phyloP scores from a whole-genome alignment of 1,284 basidiomycete genomes.

The Microbotryum intermedium region DNA sequence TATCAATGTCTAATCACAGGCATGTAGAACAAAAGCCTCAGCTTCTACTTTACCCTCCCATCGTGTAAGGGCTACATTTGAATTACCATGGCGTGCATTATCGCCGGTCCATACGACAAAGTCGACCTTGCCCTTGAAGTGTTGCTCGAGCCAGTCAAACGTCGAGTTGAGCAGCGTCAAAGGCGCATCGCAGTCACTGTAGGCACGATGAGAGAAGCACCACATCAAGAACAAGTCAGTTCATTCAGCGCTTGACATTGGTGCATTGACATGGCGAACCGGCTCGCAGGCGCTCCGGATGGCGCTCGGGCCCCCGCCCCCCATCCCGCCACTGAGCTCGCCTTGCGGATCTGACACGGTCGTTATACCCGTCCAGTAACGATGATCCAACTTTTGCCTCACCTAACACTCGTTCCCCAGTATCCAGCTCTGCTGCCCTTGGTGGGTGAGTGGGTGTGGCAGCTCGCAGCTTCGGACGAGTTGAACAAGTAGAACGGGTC shows the following conservation, averaged over 20 bases:
- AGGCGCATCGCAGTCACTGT: conserved; percentile 78
- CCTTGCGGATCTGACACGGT: no score
- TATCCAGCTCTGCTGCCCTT: conserved; percentile 35
- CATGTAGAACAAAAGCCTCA: not conserved
- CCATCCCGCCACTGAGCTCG: no score
- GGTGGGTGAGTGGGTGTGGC: conserved; percentile 46
- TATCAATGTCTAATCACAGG: conserved; percentile 59
- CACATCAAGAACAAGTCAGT: conserved; percentile 49
- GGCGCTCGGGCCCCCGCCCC: no score
- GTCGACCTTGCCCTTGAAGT: conserved; percentile 76
- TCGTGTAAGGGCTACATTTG: not conserved
- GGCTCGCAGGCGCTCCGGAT: not conserved
- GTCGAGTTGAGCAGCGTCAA: conserved; percentile 67
- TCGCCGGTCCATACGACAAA: conserved; percentile 93
- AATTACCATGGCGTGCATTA: conserved; percentile 59
- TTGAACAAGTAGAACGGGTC: conserved; percentile 53
- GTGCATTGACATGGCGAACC: not conserved
- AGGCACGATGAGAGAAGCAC: not conserved
- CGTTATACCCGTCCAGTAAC: no score
- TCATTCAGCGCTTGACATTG: conserved; percentile 47
- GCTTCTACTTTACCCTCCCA: not conserved
- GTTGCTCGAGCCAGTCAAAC: conserved; percentile 66
- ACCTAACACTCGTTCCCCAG: conserved; percentile 36
- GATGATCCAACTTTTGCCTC: not conserved
- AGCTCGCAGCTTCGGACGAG: conserved; percentile 49